Conservation (phyloP, 495 filamentous ascomycete genomes). For the Penicillium maclennaniae region DNA sequence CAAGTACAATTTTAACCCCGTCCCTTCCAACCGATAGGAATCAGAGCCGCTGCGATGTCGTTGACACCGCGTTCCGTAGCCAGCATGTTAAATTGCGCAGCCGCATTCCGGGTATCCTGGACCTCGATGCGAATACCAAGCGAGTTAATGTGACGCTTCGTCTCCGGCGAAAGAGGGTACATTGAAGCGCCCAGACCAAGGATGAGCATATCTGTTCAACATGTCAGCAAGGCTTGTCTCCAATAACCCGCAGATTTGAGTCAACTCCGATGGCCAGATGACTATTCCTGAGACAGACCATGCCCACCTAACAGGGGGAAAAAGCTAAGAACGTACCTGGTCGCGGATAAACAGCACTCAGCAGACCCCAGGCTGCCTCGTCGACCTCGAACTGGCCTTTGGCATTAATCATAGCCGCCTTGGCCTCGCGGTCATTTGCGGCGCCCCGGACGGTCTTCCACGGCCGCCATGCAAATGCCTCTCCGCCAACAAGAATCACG, state of each 20-base stretch:
- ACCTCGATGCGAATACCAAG: slow-evolving; percentile 86
- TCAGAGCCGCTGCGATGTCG: slow-evolving; percentile 81
- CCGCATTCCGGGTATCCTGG: slow-evolving; percentile 89
- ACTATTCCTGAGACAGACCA: slow-evolving; percentile 1
- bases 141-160: slow-evolving; percentile 64
- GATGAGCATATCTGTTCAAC: slow-evolving; percentile 74
- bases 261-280: slow-evolving; percentile 1
- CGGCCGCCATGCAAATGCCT: slow-evolving; percentile 84
- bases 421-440: slow-evolving; percentile 25
- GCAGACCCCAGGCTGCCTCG: slow-evolving; percentile 66
- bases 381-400: slow-evolving; percentile 80
- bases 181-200: slow-evolving; percentile 76
- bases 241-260: not conserved
- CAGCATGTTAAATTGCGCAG: slow-evolving; percentile 82
- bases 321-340: slow-evolving; percentile 61
- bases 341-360: slow-evolving; percentile 82
- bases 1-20: slow-evolving; percentile 11
- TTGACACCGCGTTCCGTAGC: slow-evolving; percentile 77
- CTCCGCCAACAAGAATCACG: slow-evolving; percentile 73
- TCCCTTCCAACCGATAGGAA: slow-evolving; percentile 81
- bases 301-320: slow-evolving; percentile 8
- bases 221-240: slow-evolving; percentile 15
- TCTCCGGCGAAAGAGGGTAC: slow-evolving; percentile 69
- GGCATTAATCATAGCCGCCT: slow-evolving; percentile 57
- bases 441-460: slow-evolving; percentile 50